Base-by-base conservation (phyloP, 1,139 yeast species). In the Candida sanyaensis region DNA sequence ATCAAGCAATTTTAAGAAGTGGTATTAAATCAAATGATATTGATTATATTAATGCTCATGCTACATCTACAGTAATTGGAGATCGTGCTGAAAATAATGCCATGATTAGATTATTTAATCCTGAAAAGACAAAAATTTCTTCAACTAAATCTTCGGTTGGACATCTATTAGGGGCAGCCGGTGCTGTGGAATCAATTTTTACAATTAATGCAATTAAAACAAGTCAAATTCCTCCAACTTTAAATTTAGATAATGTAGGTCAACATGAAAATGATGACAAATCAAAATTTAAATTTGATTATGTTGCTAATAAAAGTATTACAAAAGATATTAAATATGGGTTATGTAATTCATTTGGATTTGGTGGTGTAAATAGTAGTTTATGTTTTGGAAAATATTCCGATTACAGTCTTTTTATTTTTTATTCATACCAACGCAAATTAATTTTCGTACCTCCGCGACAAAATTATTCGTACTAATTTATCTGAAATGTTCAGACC, bases 291-390 rank as follows among this genome's bases (percentile, higher is more conserved):
- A 59, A 60, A 17, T 78, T 88, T 55, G 84, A 88, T 59, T 86
- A 86, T 57, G 86, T 89, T 5, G 78, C 83, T 0, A 69, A 78
- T 31, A 54, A 59, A 6, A 71, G 85, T 5, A 74, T 69, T 50
- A 49, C 64, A 13, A 69, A 65, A 36, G 58, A 63, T 3, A 62
- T 88, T 8, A 60, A 76, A 6, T 76, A 79, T 55, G 97, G 93
- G 0, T 55, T 95, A 57, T 83, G 91, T 48, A 95, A 95, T 62
- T 89, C 97, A 55, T 93, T 95, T 71, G 99, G 99, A 0, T 93
- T 95, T 70, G 99, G 99, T 7, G 99, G 99, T 11, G 91, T 96
- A 6, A 95, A 95, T 65, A 86, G 96, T 11, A 79, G 96, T 21
- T 48, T 66, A 6, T 51, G 65, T n/a, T 62, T 65, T 42, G 58